These are phyloP conservation scores for Boletus tomentosulus DNA, from an alignment of 768 basidiomycete species.

Conservation along the genomic window DNA sequence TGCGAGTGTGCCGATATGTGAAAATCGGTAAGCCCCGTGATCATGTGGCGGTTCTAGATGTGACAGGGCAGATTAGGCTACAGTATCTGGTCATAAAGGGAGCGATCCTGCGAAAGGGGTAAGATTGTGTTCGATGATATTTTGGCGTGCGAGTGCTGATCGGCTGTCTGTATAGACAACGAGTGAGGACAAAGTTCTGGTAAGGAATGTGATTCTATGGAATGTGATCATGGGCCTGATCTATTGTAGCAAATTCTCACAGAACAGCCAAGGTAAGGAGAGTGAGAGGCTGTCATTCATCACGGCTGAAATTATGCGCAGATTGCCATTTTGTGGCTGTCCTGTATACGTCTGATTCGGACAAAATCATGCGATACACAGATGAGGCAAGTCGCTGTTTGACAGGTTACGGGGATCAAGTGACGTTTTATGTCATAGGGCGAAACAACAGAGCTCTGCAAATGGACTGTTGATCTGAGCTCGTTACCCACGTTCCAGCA, in stretches of 20 bases:
- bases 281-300: neutral
- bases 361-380: slow-evolving; percentile 74
- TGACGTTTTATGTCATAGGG: slow-evolving; percentile 41
- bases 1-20: slow-evolving; percentile 73
- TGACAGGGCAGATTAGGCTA: slow-evolving; percentile 44
- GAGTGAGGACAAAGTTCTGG: slow-evolving; percentile 81
- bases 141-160: slow-evolving; percentile 18
- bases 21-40: slow-evolving; percentile 57
- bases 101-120: slow-evolving; percentile 84
- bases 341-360: slow-evolving; percentile 72
- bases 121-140: slow-evolving; percentile 22
- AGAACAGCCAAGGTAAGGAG: slow-evolving; percentile 44
- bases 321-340: slow-evolving; percentile 82
- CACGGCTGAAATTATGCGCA: slow-evolving; percentile 22
- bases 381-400: slow-evolving; percentile 52
- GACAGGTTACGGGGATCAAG: slow-evolving; percentile 11
- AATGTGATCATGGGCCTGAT: slow-evolving; percentile 8
- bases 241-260: slow-evolving; percentile 63
- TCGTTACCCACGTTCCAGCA: slow-evolving; percentile 75
- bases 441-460: slow-evolving; percentile 69
- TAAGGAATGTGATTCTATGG: slow-evolving; percentile 32
- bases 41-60: slow-evolving; percentile 6
- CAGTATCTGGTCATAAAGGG: slow-evolving; percentile 88
- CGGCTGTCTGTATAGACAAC: slow-evolving; percentile 49
- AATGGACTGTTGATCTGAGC: slow-evolving; percentile 84